Base-by-base conservation (phyloP, 306 rosid genomes). In the Pterocarpus santalinus region DNA sequence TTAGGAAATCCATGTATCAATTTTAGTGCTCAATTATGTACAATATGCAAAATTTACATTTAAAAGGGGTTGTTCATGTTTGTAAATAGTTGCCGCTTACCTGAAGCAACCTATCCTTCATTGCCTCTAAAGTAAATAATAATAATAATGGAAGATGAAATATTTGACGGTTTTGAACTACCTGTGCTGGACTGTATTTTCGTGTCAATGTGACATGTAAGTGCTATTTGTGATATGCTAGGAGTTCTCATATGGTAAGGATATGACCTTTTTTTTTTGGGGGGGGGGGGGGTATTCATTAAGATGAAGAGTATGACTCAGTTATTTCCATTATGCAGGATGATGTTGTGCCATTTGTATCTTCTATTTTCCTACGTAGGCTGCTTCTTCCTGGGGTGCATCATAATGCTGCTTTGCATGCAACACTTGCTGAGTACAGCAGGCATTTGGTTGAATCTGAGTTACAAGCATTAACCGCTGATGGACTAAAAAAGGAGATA, bases 371-470 rank as follows among this genome's bases (percentile, higher is more conserved):
- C 89, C 68, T 91, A 69, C 93, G 90, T 76, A 89, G 93, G 89
- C 90, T 95, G 80, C 93, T 95, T 72, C 94, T 89, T 79, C 97
- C 99, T 43, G 97, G 98, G 72, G 91, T 93, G 83, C 87, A 86
- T 85, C 94, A 93, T 81, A 91, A 82, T 72, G 77, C 84, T 85
- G 90, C 91, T 83, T 83, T 95, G 84, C 89, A 90, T 83, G 85
- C 93, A 58, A 95, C 98, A 62, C 88, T 95, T 44, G 84, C 79
- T 66, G 98, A 91, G 58, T 93, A 95, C 85, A 86, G 84, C 82
- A 87, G 92, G 87, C 98, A 91, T 87, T 86, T 94, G 91, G 80
- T 85, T 68, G 92, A 95, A 74, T 88, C 93, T 67, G 97, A 91
- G 80, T 88, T 91, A 75, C 94, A 84, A 49, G 82, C 89, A 34